phyloP scores from a whole-genome alignment of 2,329 filamentous ascomycete species.

The Alternaria panax region DNA sequence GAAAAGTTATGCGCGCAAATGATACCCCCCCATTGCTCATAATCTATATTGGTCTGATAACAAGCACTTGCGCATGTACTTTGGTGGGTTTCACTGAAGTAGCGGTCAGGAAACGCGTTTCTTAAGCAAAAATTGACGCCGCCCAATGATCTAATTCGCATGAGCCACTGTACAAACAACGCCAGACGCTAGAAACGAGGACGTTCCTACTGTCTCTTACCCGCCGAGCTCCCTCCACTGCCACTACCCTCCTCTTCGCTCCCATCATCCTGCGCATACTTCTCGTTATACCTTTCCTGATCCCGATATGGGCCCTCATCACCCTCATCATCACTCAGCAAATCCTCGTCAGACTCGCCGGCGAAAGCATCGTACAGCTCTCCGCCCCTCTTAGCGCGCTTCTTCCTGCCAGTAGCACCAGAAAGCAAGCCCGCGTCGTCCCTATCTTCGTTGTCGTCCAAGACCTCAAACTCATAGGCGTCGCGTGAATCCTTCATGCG shows the following conservation, averaged over 20 bases:
- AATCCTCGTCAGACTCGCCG: constrained; percentile 82
- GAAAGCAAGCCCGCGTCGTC: constrained; percentile 60
- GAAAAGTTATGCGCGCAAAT: constrained; percentile 11
- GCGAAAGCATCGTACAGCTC: constrained; percentile 98
- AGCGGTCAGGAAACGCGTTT: background rate
- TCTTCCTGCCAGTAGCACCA: constrained; percentile 49
- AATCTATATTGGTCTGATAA: background rate
- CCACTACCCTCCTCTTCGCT: constrained; percentile 37
- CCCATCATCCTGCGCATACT: constrained; percentile 30
- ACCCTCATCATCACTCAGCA: constrained; percentile 57
- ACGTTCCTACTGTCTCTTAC: constrained; percentile 34
- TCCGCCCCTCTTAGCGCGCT: constrained; percentile 71
- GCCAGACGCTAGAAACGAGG: background rate
- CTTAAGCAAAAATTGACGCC: constrained; percentile 19
- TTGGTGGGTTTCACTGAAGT: background rate
- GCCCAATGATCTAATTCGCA: constrained; percentile 23
- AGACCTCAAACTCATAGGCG: constrained; percentile 92
- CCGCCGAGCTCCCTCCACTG: constrained; percentile 29
- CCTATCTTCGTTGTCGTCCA: constrained; percentile 78
- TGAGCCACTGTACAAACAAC: constrained; percentile 4
- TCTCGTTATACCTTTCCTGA: constrained; percentile 43
- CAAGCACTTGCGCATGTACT: background rate
- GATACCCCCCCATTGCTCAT: constrained; percentile 23
- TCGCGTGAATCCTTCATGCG: constrained; percentile 78
- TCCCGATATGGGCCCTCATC: constrained; percentile 49